Base-by-base conservation (phyloP, 106 monocot species). In the Platanthera zijinensis region DNA sequence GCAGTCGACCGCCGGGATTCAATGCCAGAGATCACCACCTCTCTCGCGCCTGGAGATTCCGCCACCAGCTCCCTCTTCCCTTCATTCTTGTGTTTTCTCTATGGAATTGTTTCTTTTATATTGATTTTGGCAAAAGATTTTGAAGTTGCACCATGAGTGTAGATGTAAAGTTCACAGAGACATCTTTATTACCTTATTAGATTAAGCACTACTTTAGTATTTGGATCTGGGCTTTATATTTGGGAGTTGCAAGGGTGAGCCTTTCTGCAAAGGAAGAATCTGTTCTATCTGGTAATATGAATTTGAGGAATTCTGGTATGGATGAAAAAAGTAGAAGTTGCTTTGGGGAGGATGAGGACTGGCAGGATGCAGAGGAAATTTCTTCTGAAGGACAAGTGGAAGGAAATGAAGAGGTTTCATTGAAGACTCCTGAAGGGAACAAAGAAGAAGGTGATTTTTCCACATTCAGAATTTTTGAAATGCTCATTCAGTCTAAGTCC, bases 261-360 rank as follows among this genome's bases (percentile, higher is more conserved):
- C 3, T 75, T 56, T 39, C n/a, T 66, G 4, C 14, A 45, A 77
- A 78, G 78, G 74, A 73, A 47, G 57, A 50, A 22, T 30, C 52
- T 10, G 47, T 39, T 6, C 15, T 5, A 67, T 72, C 19, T 51
- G 80, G 25, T 21, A 80, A 76, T 63, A 73, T 72, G 21, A 25
- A 52, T 21, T 46, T 78, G 51, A 78, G 78, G 51, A 80, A 69
- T 76, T 81, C 64, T 2, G 86, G 88, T 72, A 75, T 52, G 0
- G 92, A 88, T 54, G 94, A 95, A 19, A 92, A 95, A 59, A 90
- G 92, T 77, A 57, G 80, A 25, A 95, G 95, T 70, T 92, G 92
- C 59, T 83, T 87, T 74, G 87, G 74, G 8, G 95, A 92, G 21
- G 89, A 95, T 45, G 95, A 92, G 9, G 92, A 85, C 57, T 92